phyloP scores from a whole-genome alignment of 2,329 filamentous ascomycete genomes.

The Diplodia mutila region DNA sequence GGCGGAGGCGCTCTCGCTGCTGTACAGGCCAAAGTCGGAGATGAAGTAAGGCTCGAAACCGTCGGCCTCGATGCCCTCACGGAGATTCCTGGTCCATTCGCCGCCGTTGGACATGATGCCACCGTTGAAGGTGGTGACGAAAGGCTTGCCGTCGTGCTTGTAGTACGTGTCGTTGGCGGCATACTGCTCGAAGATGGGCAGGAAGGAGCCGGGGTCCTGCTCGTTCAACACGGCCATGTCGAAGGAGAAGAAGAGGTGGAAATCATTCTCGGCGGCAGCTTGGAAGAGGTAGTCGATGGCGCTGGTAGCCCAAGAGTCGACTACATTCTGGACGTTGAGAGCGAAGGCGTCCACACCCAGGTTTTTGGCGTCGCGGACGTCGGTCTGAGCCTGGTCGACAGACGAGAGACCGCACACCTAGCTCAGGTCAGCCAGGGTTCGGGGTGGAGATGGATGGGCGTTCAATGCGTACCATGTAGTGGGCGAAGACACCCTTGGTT shows the following conservation, averaged over 20 bases:
- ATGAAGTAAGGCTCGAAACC: conserved; percentile 38
- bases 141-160: conserved; percentile 34
- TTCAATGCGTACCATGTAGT: conserved; percentile 19
- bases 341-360: conserved; percentile 43
- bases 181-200: conserved; percentile 34
- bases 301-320: conserved; percentile 33
- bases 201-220: conserved; percentile 34
- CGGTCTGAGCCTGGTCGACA: conserved; percentile 25
- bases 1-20: conserved; percentile 27
- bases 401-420: conserved; percentile 14
- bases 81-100: conserved; percentile 18
- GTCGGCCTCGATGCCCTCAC: conserved; percentile 32
- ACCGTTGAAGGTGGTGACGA: conserved; percentile 40
- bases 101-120: conserved; percentile 30
- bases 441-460: no score
- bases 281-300: conserved; percentile 39
- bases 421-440: not conserved
- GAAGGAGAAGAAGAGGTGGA: conserved; percentile 45
- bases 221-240: conserved; percentile 36
- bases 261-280: conserved; percentile 34
- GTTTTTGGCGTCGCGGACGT: conserved; percentile 36
- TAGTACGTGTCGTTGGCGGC: conserved; percentile 34
- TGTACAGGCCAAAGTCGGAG: conserved; percentile 36
- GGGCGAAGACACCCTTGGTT: conserved; percentile 23
- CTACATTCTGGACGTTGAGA: conserved; percentile 36